Conservation (phyloP, 257 asterid genomes). For the Cordia subcordata region DNA sequence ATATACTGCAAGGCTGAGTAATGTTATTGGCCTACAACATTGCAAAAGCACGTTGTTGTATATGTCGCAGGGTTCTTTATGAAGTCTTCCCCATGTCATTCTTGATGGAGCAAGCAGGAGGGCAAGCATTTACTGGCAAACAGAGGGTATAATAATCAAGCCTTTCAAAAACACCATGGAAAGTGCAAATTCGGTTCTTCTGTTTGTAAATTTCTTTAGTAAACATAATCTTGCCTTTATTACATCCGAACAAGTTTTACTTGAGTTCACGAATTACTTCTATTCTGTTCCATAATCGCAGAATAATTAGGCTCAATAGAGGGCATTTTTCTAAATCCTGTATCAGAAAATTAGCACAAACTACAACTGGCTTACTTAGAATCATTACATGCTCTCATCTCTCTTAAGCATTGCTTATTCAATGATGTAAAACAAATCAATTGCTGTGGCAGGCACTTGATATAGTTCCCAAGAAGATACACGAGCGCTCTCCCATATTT, state of each 20-base stretch:
- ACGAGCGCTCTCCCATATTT: slow-evolving; percentile 89
- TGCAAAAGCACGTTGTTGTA: neutral
- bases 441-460: slow-evolving; percentile 63
- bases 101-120: slow-evolving; percentile 98
- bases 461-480: slow-evolving; percentile 72
- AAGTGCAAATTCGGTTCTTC: neutral
- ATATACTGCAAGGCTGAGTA: neutral
- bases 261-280: no score
- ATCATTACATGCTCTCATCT: neutral
- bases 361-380: no score
- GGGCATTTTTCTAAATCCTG: no score
- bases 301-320: no score
- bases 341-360: no score
- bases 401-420: neutral
- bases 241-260: no score
- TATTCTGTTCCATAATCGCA: no score
- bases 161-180: neutral
- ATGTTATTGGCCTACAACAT: no score
- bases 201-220: no score
- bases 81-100: slow-evolving; percentile 99
- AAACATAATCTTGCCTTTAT: no score
- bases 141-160: slow-evolving; percentile 41
- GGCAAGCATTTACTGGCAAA: slow-evolving; percentile 93
- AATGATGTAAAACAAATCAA: neutral
- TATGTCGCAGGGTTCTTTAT: slow-evolving; percentile 67